Percentiles rank a stretch among this genome's conserved stretches.
These are phyloP conservation scores for Penicillium sp. DNA, from an alignment of 2,329 filamentous ascomycete genomes.

Conservation along the genomic window DNA sequence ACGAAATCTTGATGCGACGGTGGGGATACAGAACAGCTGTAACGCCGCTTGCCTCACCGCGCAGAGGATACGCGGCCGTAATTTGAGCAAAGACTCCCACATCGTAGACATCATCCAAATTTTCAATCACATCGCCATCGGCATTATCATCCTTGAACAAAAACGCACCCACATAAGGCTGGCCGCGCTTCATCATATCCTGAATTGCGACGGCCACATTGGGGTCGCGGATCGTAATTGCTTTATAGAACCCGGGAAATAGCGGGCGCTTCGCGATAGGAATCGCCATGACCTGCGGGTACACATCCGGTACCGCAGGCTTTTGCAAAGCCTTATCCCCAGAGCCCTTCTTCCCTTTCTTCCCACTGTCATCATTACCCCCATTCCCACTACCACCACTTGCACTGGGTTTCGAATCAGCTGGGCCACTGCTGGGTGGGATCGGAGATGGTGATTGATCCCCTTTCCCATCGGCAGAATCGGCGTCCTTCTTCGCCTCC, in stretches of 20 bases:
- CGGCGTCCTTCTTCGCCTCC: slow-evolving; percentile 40
- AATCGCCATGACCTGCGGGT: slow-evolving; percentile 95
- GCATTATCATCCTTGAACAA: slow-evolving; percentile 93
- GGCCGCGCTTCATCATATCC: slow-evolving; percentile 93
- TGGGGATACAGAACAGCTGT: slow-evolving; percentile 96
- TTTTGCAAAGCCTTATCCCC: slow-evolving; percentile 76
- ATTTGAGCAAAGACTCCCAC: slow-evolving; percentile 97
- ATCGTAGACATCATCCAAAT: slow-evolving; percentile 84
- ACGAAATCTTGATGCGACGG: slow-evolving; percentile 83
- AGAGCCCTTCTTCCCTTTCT: slow-evolving; percentile 62
- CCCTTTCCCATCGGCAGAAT: slow-evolving; percentile 41
- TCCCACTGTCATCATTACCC: slow-evolving; percentile 58
- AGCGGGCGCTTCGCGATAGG: slow-evolving; percentile 89
- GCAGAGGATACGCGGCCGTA: slow-evolving; percentile 86
- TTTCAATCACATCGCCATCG: slow-evolving; percentile 90
- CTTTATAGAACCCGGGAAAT: slow-evolving; percentile 98
- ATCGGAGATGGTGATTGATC: slow-evolving; percentile 46
- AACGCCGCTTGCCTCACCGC: slow-evolving; percentile 72
- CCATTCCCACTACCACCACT: slow-evolving; percentile 46
- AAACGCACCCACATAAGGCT: slow-evolving; percentile 96
- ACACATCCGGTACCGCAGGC: slow-evolving; percentile 84
- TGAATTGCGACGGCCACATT: slow-evolving; percentile 87
- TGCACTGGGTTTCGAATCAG: slow-evolving; percentile 50
- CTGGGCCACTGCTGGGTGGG: slow-evolving; percentile 31
- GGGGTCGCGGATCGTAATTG: slow-evolving; percentile 89